These are phyloP conservation scores for Litsea cubeba DNA, from an alignment of 164 flowering plant genomes.

Conservation along the genomic window DNA sequence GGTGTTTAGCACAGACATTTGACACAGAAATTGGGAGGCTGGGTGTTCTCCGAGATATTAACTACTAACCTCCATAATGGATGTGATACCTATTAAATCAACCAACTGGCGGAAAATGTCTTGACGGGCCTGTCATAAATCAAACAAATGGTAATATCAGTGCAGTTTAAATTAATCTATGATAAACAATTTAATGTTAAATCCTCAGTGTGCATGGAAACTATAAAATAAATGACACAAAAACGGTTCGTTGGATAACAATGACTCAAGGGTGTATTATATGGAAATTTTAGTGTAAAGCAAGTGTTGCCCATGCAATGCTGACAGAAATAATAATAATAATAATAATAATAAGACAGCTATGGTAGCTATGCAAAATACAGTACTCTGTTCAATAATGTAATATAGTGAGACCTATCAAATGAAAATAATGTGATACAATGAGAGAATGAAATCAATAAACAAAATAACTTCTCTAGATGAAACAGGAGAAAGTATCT, in stretches of 20 bases:
- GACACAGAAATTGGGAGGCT: too few relatives aligned
- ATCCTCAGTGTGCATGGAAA: neutral
- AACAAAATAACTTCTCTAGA: neutral
- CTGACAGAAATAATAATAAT: neutral
- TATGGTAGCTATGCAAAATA: neutral
- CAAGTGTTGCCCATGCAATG: neutral
- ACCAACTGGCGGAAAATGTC: conserved; percentile 74
- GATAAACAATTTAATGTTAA: neutral
- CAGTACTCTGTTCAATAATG: neutral
- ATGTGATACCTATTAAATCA: conserved; percentile 96
- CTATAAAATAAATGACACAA: neutral
- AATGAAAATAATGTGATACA: neutral
- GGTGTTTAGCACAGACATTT: too few relatives aligned
- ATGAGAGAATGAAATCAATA: neutral
- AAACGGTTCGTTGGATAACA: neutral
- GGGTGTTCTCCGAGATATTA: neutral
- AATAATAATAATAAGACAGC: neutral
- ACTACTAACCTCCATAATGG: conserved; percentile 87
- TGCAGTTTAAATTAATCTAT: too few relatives aligned
- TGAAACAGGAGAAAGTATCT: conserved; percentile 1
- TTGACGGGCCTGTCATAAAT: conserved; percentile 62
- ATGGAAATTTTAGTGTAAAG: neutral
- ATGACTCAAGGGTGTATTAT: neutral
- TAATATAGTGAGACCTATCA: neutral
- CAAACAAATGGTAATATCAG: conserved; percentile 1